phyloP scores from a whole-genome alignment of 2,329 filamentous ascomycete genomes.

The Alternaria longipes region DNA sequence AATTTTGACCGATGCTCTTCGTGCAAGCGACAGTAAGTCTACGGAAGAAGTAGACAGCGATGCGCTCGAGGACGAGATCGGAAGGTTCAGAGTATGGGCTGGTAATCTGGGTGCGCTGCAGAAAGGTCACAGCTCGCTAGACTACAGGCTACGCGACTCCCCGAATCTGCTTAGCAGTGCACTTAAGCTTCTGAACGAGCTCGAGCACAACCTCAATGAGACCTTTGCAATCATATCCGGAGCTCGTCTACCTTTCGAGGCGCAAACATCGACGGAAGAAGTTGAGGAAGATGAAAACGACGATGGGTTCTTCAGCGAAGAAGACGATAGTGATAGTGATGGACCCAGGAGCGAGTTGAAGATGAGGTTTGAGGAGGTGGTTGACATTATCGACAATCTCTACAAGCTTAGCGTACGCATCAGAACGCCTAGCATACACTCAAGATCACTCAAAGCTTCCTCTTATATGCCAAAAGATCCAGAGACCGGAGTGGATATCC shows the following conservation, averaged over 20 bases:
- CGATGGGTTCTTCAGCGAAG: slow-evolving; percentile 38
- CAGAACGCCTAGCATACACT: slow-evolving; percentile 45
- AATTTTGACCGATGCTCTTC: slow-evolving; percentile 31
- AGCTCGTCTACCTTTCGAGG: slow-evolving; percentile 46
- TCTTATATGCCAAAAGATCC: slow-evolving; percentile 47
- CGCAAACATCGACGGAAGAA: slow-evolving; percentile 30
- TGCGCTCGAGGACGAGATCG: slow-evolving; percentile 48
- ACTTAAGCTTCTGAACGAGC: slow-evolving; percentile 46
- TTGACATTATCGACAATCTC: slow-evolving; percentile 50
- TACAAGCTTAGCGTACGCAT: slow-evolving; percentile 52
- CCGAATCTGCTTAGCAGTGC: slow-evolving; percentile 45
- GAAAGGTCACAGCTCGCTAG: slow-evolving; percentile 49
- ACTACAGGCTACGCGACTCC: slow-evolving; percentile 50
- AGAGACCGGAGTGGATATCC: slow-evolving; percentile 47
- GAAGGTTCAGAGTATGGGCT: slow-evolving; percentile 50
- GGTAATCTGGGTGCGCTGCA: slow-evolving; percentile 49
- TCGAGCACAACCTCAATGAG: slow-evolving; percentile 41
- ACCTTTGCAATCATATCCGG: slow-evolving; percentile 41
- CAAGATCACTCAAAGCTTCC: slow-evolving; percentile 48
- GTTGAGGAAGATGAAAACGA: slow-evolving; percentile 34
- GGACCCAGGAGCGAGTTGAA: slow-evolving; percentile 42
- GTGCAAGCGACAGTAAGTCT: slow-evolving; percentile 21
- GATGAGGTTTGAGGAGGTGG: slow-evolving; percentile 48
- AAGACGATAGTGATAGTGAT: slow-evolving; percentile 31
- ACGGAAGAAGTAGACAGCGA: slow-evolving; percentile 34